A percentile compares a stretch with the other conserved stretches of the same genome.
These are phyloP conservation scores for Pichia sp. DNA, from an alignment of 1,139 yeast genomes.

Conservation along the genomic window DNA sequence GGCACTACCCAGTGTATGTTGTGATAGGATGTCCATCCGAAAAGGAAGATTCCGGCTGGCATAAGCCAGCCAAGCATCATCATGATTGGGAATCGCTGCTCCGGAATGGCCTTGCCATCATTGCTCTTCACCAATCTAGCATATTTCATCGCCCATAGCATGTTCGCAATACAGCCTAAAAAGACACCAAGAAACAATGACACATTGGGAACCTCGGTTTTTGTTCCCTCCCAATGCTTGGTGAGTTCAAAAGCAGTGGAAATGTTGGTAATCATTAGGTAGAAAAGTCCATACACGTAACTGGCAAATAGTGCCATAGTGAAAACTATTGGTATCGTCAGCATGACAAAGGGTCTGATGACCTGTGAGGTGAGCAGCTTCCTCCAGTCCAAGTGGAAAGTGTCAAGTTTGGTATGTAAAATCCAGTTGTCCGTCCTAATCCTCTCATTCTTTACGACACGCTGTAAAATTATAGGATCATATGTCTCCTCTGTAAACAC, in stretches of 20 bases:
- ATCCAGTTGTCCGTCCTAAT: slow-evolving; percentile 18
- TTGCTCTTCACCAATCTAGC: slow-evolving; percentile 30
- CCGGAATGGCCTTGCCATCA: slow-evolving; percentile 52
- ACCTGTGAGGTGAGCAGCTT: slow-evolving; percentile 39
- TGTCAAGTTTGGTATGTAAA: slow-evolving; percentile 35
- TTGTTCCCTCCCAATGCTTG: slow-evolving; percentile 39
- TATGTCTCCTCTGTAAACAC: slow-evolving; percentile 51
- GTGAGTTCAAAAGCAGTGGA: slow-evolving; percentile 34
- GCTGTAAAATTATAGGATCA: slow-evolving; percentile 41
- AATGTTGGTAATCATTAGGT: slow-evolving; percentile 39
- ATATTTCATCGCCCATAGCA: slow-evolving; percentile 34
- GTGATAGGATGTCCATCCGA: slow-evolving; percentile 67
- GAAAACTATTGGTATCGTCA: slow-evolving; percentile 43
- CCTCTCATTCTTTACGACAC: slow-evolving; percentile 47
- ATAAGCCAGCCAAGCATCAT: slow-evolving; percentile 46
- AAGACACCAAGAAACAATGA: slow-evolving; percentile 54
- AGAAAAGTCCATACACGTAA: slow-evolving; percentile 45
- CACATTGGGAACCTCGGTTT: slow-evolving; percentile 53
- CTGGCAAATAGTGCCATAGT: slow-evolving; percentile 41
- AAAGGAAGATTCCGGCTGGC: slow-evolving; percentile 69
- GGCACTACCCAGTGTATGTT: slow-evolving; percentile 76
- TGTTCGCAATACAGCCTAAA: slow-evolving; percentile 46
- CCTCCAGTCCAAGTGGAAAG: slow-evolving; percentile 36
- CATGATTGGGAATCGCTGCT: slow-evolving; percentile 54
- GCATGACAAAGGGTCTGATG: slow-evolving; percentile 42